Evolutionary conservation across 805 yeast genomes (phyloP), one percentile per base, ranked within the genome.

Genomic region (Spathaspora hagerdaliae): DNA sequence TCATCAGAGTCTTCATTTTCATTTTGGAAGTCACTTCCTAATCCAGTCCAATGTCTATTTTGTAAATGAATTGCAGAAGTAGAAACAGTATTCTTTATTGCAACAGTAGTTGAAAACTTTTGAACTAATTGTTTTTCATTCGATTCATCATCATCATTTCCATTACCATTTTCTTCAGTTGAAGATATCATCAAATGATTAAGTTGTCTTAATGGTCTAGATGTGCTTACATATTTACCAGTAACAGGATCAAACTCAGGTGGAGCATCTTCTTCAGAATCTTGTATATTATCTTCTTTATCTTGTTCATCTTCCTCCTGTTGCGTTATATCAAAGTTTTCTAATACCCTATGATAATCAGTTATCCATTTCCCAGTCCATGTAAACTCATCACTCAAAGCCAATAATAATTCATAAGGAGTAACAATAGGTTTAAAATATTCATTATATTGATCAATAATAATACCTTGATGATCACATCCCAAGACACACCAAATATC

Each of bases 341-440:
- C 55, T 4, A 83, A 69, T 3, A 80, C 75, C 35, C 78, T 78
- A 19, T 69, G 57, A 63, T 91, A 90, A 54, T 87, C 94, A 1
- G 89, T 81, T 9, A 87, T 78, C 98, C 99, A 94, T 53, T 85
- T 77, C 1, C 98, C 98, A 0, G 95, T 83, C 99, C 99, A 94
- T 1, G 81, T 72, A 19, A 88, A 73, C 51, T 85, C 89, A 24
- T 79, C 81, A 50, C 78, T 78, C 47, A 94, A 73, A 0, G 98
- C 96, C 62, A 92, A 66, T 40, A 83, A 78, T 36, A 94, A 69
- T 62, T 94, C 99, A 63, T 87, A 92, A 0, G 98, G 98, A 0
- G 99, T 94, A 14, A 94, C 81, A 9, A 94, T 86, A 0, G 98
- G 98, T 62, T 84, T 89, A 69, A 80, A 88, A 59, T 85, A 92